Evolutionary conservation across 306 rosid genomes (phyloP).

Genomic region (Dalbergia cultrata): DNA sequence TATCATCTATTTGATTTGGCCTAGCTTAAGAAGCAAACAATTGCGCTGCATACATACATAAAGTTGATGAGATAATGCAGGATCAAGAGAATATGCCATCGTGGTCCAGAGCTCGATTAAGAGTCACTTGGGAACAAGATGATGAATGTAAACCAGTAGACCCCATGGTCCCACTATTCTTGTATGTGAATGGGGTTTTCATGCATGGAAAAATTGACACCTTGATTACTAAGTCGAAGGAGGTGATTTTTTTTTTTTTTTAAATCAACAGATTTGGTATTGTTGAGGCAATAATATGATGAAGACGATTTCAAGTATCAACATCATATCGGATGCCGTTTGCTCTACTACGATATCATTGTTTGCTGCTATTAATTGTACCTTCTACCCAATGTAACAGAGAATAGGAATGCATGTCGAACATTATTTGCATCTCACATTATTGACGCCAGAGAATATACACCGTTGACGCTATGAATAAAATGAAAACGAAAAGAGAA

Average conservation of each 20-base stretch:
- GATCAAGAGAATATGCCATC: constrained; percentile 46
- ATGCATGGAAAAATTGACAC: constrained; percentile 11
- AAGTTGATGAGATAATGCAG: constrained; percentile 41
- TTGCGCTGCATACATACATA: constrained; percentile 36
- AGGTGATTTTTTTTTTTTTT: background rate
- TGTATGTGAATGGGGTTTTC: constrained; percentile 22
- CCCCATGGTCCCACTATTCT: constrained; percentile 43
- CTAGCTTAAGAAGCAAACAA: constrained; percentile 46
- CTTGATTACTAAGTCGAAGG: background rate
- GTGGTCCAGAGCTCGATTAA: constrained; percentile 49
- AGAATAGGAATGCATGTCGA: background rate
- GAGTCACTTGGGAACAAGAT: constrained; percentile 33
- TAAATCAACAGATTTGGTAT: too few species aligned
- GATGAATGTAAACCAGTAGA: constrained; percentile 35
- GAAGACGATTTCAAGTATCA: too few species aligned
- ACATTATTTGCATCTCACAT: background rate
- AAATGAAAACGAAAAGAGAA: too few species aligned
- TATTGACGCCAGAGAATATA: background rate
- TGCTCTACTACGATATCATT: background rate
- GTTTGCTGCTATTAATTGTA: background rate
- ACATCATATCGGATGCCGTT: too few species aligned
- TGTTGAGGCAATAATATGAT: too few species aligned
- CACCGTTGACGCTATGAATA: too few species aligned
- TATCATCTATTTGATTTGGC: constrained; percentile 24
- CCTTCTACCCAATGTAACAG: background rate